These are phyloP conservation scores for Russula foetens DNA, from an alignment of 768 basidiomycete species.

Conservation along the genomic window DNA sequence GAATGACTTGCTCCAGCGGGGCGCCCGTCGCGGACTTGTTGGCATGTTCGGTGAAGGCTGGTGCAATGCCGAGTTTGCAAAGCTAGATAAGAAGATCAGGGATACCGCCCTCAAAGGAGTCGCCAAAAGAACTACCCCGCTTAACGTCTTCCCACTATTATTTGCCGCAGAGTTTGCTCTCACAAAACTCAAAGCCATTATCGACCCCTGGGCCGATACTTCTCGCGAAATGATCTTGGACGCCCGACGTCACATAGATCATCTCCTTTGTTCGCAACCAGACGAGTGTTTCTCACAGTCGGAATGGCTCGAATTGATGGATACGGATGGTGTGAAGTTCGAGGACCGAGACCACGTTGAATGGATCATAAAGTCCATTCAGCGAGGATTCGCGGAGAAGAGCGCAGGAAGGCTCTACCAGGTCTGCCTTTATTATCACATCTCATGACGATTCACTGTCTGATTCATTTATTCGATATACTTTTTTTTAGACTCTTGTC, in stretches of 20 bases:
- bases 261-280: slow-evolving; percentile 49
- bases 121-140: slow-evolving; percentile 54
- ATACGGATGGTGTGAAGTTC: slow-evolving; percentile 63
- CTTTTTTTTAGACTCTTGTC: slow-evolving; percentile 50
- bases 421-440: slow-evolving; percentile 31
- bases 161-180: slow-evolving; percentile 58
- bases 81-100: slow-evolving; percentile 54
- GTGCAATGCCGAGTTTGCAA: slow-evolving; percentile 76
- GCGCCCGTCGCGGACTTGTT: slow-evolving; percentile 67
- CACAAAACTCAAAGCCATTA: slow-evolving; percentile 42
- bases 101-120: slow-evolving; percentile 68
- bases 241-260: slow-evolving; percentile 55
- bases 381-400: slow-evolving; percentile 53
- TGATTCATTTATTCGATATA: neutral
- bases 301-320: slow-evolving; percentile 72
- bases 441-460: neutral
- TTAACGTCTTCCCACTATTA: slow-evolving; percentile 61
- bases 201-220: slow-evolving; percentile 65
- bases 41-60: slow-evolving; percentile 85
- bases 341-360: slow-evolving; percentile 75
- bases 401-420: slow-evolving; percentile 72
- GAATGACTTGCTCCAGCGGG: slow-evolving; percentile 60
- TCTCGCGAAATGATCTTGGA: slow-evolving; percentile 59
- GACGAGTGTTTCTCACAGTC: slow-evolving; percentile 56
- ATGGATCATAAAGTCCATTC: slow-evolving; percentile 58